These are phyloP conservation scores for Pinus albicaulis DNA, from an alignment of 75 land plant species.

Conservation along the genomic window DNA sequence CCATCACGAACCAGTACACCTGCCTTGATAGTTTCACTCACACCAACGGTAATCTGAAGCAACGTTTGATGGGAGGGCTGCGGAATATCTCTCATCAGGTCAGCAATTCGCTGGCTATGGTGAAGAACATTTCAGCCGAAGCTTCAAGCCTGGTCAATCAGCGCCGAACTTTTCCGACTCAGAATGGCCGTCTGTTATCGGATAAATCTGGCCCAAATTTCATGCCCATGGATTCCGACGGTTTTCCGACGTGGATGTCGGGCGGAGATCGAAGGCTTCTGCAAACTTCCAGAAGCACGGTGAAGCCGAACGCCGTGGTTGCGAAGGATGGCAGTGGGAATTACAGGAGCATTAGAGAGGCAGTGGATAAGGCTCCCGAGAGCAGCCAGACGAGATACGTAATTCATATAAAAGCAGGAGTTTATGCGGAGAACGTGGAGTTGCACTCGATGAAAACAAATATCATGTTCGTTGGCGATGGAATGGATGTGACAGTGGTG, in stretches of 20 bases:
- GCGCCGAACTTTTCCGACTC: too few species aligned
- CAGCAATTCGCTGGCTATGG: background rate
- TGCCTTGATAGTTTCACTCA: slow-evolving; percentile 28
- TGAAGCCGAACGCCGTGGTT: too few species aligned
- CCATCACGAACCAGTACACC: slow-evolving; percentile 37
- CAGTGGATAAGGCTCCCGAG: slow-evolving; percentile 6
- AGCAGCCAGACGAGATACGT: background rate
- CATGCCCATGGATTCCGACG: background rate
- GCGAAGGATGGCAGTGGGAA: slow-evolving; percentile 6
- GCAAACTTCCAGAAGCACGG: too few species aligned
- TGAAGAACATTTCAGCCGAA: background rate
- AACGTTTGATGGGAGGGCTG: background rate
- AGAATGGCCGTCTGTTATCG: background rate
- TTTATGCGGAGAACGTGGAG: background rate
- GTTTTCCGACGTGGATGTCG: too few species aligned
- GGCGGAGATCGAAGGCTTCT: too few species aligned
- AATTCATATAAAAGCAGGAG: too few species aligned
- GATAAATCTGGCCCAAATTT: background rate
- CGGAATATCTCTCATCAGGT: background rate
- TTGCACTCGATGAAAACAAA: slow-evolving; percentile 1
- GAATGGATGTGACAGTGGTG: too few species aligned
- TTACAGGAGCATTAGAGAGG: slow-evolving; percentile 8
- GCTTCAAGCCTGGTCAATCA: background rate
- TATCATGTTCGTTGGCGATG: background rate
- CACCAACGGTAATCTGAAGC: background rate